Percentiles rank a stretch among this genome's conserved stretches.
Evolutionary conservation across 768 basidiomycete genomes (phyloP).

Genomic region (Naematelia aurantialba): DNA sequence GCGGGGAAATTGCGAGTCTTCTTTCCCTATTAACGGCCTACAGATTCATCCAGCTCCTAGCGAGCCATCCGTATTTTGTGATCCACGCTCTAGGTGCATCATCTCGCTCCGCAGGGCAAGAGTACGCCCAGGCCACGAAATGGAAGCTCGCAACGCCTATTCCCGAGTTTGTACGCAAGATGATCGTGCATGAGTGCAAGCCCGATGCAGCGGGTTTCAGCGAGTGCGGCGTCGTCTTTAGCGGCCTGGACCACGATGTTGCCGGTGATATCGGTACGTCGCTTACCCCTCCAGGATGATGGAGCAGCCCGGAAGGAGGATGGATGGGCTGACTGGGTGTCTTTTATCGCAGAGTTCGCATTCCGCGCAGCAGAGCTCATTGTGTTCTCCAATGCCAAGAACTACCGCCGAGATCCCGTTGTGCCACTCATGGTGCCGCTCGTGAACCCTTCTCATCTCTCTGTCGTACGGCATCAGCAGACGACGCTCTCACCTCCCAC

Average conservation of each 20-base stretch:
- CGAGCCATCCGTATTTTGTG: conserved; percentile 83
- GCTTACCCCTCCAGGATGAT: not conserved
- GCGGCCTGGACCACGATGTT: conserved; percentile 90
- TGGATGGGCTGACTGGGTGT: not conserved
- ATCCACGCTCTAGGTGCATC: conserved; percentile 87
- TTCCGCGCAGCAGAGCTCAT: conserved; percentile 83
- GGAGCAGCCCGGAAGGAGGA: not conserved
- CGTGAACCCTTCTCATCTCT: conserved; percentile 81
- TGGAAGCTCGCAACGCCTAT: conserved; percentile 87
- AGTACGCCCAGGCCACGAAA: conserved; percentile 64
- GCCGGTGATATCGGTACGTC: conserved; percentile 87
- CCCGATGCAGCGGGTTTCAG: conserved; percentile 62
- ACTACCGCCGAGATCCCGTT: conserved; percentile 82
- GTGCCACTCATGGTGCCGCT: conserved; percentile 95
- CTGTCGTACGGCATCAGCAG: conserved; percentile 79
- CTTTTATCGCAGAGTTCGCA: conserved; percentile 65
- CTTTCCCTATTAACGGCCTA: not conserved
- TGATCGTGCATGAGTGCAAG: conserved; percentile 71
- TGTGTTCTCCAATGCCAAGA: conserved; percentile 97
- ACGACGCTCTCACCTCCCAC: conserved; percentile 61
- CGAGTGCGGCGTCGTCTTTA: conserved; percentile 84
- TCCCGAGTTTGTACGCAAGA: conserved; percentile 61
- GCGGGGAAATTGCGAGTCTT: not conserved
- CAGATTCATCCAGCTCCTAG: conserved; percentile 76
- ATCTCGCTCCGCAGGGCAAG: conserved; percentile 75